These are phyloP conservation scores for Aspergillus amoenus DNA, from an alignment of 2,329 filamentous ascomycete species.

Conservation along the genomic window DNA sequence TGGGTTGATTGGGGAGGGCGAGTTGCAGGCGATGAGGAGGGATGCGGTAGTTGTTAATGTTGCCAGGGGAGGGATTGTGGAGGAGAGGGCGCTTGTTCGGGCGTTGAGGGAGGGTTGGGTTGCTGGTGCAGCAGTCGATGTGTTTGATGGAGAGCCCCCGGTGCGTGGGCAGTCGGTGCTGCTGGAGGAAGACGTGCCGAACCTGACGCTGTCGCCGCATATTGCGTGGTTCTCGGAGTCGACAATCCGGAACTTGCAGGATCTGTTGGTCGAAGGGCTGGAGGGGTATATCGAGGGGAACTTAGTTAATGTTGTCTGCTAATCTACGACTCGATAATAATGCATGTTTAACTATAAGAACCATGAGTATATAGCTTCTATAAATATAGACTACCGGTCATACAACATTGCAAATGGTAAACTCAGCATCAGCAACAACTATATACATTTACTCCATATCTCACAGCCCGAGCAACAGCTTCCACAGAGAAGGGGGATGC, in stretches of 20 bases:
- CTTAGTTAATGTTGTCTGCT: constrained; percentile 2
- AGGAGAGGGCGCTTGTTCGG: constrained; percentile 48
- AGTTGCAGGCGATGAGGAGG: constrained; percentile 42
- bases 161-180: constrained; percentile 45
- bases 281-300: constrained; percentile 3
- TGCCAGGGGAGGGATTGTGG: constrained; percentile 50
- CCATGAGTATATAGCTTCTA: no score
- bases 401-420: no score
- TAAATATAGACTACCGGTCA: no score
- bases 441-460: no score
- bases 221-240: constrained; percentile 53
- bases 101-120: constrained; percentile 46
- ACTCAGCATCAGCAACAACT: no score
- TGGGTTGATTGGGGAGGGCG: constrained; percentile 32
- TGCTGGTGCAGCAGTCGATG: constrained; percentile 50
- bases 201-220: constrained; percentile 53
- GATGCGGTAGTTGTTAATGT: constrained; percentile 50
- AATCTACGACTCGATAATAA: no score
- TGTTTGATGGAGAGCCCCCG: constrained; percentile 46
- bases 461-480: no score
- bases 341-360: not conserved
- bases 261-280: not conserved
- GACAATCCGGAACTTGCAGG: constrained; percentile 48
- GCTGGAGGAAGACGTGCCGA: constrained; percentile 45
- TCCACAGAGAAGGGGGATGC: no score